A percentile compares a stretch with the other conserved stretches of the same genome.
phyloP scores from a whole-genome alignment of 202 grass and related monocot species.

The Alloteropsis angusta region DNA sequence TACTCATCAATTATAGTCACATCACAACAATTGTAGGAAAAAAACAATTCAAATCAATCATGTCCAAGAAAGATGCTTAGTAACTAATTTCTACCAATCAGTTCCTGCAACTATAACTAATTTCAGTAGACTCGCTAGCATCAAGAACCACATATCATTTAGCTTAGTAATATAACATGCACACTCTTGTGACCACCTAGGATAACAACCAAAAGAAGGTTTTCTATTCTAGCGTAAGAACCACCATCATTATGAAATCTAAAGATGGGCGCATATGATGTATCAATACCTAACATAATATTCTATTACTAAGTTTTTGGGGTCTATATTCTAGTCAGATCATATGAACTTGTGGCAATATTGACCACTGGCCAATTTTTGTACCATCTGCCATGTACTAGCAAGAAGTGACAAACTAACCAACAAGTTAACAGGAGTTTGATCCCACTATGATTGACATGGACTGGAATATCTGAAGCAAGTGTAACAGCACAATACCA shows the following conservation, averaged over 20 bases:
- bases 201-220: neutral
- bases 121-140: slow-evolving; percentile 10
- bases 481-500: neutral
- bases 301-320: neutral
- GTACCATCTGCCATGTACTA: neutral
- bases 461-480: neutral
- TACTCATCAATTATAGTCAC: neutral
- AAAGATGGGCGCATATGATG: neutral
- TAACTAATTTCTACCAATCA: neutral
- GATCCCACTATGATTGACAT: neutral
- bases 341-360: neutral
- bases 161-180: neutral
- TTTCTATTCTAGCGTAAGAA: neutral
- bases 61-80: neutral
- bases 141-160: neutral
- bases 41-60: neutral
- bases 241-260: neutral
- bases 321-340: neutral
- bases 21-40: neutral
- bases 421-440: neutral
- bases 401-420: neutral
- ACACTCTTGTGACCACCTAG: slow-evolving; percentile 6
- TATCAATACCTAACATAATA: slow-evolving; percentile 3
- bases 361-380: neutral
- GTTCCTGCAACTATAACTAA: neutral